A percentile compares a stretch with the other conserved stretches of the same genome.
Conservation (phyloP, 2,329 filamentous ascomycete species). For the Aspergillus fumigatus region DNA sequence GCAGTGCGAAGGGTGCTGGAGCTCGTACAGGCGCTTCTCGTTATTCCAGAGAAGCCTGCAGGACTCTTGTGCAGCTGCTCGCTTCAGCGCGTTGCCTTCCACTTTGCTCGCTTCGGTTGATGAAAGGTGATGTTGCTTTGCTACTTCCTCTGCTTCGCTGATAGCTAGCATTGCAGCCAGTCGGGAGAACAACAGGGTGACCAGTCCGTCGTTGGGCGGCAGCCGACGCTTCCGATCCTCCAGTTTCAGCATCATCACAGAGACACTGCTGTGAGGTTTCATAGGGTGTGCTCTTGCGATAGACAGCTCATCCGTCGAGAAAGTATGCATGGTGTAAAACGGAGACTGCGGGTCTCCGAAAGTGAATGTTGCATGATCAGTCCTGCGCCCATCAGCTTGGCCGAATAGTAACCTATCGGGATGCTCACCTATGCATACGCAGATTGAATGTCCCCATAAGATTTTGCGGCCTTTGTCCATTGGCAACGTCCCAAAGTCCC, state of each 20-base stretch:
- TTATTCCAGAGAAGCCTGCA: slow-evolving; percentile 44
- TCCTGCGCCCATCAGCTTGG: slow-evolving; percentile 25
- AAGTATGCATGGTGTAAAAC: slow-evolving; percentile 44
- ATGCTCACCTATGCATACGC: slow-evolving; percentile 37
- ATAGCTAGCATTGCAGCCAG: slow-evolving; percentile 47
- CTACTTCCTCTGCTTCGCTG: slow-evolving; percentile 40
- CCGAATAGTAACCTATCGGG: too few species aligned
- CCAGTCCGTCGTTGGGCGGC: slow-evolving; percentile 39
- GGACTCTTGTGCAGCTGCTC: slow-evolving; percentile 44
- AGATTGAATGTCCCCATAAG: slow-evolving; percentile 35
- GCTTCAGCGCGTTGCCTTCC: slow-evolving; percentile 40
- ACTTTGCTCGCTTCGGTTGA: slow-evolving; percentile 39
- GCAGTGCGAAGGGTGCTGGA: slow-evolving; percentile 42
- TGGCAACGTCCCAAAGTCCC: slow-evolving; percentile 43
- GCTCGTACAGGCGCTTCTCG: slow-evolving; percentile 38
- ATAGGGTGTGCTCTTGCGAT: slow-evolving; percentile 40
- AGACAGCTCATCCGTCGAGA: slow-evolving; percentile 39
- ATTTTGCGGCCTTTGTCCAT: slow-evolving; percentile 37
- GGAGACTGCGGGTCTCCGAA: slow-evolving; percentile 40
- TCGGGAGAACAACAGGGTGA: slow-evolving; percentile 45
- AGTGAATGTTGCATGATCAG: slow-evolving; percentile 38
- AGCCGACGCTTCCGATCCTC: slow-evolving; percentile 35
- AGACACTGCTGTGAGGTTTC: slow-evolving; percentile 36
- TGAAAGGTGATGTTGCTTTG: slow-evolving; percentile 36
- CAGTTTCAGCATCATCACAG: slow-evolving; percentile 42